A percentile compares a stretch with the other conserved stretches of the same genome.
Evolutionary conservation across 352 stramenopile genomes (phyloP).

Genomic region (Phytophthora uliginosa): DNA sequence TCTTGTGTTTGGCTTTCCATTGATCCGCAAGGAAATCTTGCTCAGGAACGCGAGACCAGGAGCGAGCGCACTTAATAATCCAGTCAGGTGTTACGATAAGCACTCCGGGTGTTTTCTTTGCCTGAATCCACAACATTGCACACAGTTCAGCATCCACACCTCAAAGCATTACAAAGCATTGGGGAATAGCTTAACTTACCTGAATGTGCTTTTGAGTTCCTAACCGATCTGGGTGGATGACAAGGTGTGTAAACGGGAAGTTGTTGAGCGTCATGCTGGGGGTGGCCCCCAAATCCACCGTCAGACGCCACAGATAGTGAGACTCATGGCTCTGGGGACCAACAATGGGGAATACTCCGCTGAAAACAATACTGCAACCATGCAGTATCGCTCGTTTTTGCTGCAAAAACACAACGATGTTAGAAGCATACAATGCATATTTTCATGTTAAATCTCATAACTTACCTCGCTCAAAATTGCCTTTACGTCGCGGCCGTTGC

Average conservation of each 20-base stretch:
- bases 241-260: constrained; percentile 86
- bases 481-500: constrained; percentile 78
- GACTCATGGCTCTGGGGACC: constrained; percentile 64
- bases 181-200: constrained; percentile 28
- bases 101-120: constrained; percentile 65
- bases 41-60: constrained; percentile 71
- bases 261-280: constrained; percentile 78
- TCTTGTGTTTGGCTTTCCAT: constrained; percentile 63
- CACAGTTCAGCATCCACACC: not conserved
- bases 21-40: constrained; percentile 75
- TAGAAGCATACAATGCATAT: not conserved
- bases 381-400: constrained; percentile 76
- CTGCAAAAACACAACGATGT: constrained; percentile 35
- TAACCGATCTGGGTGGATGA: constrained; percentile 84
- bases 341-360: constrained; percentile 79
- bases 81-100: constrained; percentile 82
- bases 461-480: constrained; percentile 68
- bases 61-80: constrained; percentile 82
- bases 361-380: constrained; percentile 83
- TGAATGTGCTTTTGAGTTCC: constrained; percentile 87
- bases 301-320: constrained; percentile 83
- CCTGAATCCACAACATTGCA: constrained; percentile 40
- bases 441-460: too few relatives aligned
- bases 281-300: constrained; percentile 70
- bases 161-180: not conserved